Evolutionary conservation across 345 rosid species (phyloP), one percentile per base, ranked within the genome.

Genomic region (Linum tenue): DNA sequence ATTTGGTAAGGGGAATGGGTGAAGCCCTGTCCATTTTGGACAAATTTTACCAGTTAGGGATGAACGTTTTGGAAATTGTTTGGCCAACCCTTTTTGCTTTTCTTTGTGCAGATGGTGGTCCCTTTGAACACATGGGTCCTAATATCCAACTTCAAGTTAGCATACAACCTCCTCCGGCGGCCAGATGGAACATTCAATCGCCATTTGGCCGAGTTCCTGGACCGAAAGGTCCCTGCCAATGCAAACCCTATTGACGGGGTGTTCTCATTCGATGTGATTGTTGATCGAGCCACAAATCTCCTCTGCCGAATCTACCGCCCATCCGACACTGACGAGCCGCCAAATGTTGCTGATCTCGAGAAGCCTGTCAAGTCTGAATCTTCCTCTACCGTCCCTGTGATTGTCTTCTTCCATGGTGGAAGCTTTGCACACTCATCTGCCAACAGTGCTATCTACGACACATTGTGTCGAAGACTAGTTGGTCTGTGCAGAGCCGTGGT

Each of bases 401-500:
- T 62, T 11, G 36, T 62, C 48, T 62, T 62, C 64, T 62, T 62
- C 41, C 64, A 62, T 62, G 64, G 64, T 38, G 64, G 64, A 62
- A 62, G 64, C 64, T 62, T 62, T 62, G 64, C 64, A 15, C 64
- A 62, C 43, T 62, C 64, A 1, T 62, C 64, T 38, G 64, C 64
- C 3, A 62, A 62, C 51, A 62, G 64, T 62, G 50, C 50, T 5
- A 62, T 62, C 14, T 62, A 62, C 36, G 64, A 62, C 12, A 62
- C 64, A 12, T 35, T 62, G 8, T 62, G 64, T 62, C 64, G 64
- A 15, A 41, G 64, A 35, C 50, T 62, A 4, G 64, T 62, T 2
- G 50, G 64, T 9, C 16, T 62, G 11, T 62, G 64, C 42, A 62
- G 40, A 2, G 64, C 64, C 1, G 64, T 62, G 10, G 64, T 62